These are phyloP conservation scores for Amauroascus niger DNA, from an alignment of 2,329 filamentous ascomycete species.

Conservation along the genomic window DNA sequence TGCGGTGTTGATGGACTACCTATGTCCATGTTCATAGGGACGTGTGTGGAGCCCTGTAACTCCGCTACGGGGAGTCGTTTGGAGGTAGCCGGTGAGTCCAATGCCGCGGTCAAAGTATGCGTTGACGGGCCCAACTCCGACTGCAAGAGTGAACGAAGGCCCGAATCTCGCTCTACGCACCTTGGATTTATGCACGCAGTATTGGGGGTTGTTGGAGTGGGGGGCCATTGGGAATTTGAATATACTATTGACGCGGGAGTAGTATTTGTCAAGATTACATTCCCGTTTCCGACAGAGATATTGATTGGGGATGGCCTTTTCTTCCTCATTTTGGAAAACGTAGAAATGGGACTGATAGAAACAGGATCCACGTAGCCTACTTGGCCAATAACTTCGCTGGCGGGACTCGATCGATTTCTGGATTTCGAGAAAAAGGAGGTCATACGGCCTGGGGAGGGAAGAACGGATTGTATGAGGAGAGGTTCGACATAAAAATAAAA, in stretches of 20 bases:
- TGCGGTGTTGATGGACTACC: slow-evolving; percentile 8
- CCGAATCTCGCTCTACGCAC: slow-evolving; percentile 10
- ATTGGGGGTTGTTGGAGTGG: slow-evolving; percentile 13
- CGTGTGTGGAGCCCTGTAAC: slow-evolving; percentile 9
- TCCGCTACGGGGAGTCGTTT: slow-evolving; percentile 11
- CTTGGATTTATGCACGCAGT: slow-evolving; percentile 9
- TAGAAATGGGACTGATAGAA: slow-evolving; percentile 5
- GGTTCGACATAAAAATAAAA: background rate
- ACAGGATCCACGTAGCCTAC: background rate
- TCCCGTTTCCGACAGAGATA: slow-evolving; percentile 16
- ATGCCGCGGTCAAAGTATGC: background rate
- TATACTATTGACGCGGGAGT: slow-evolving; percentile 10
- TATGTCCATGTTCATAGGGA: slow-evolving; percentile 9
- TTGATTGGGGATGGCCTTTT: slow-evolving; percentile 16
- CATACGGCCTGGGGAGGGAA: slow-evolving; percentile 4
- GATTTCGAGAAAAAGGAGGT: slow-evolving; percentile 14
- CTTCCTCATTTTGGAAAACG: slow-evolving; percentile 17
- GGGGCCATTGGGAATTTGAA: slow-evolving; percentile 13
- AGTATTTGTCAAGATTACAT: slow-evolving; percentile 13
- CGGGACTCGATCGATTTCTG: slow-evolving; percentile 7
- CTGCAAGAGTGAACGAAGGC: background rate
- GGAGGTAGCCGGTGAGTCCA: slow-evolving; percentile 1
- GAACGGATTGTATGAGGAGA: background rate
- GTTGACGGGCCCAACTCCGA: background rate
- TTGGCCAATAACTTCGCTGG: slow-evolving; percentile 4